Evolutionary conservation across 1,284 basidiomycete species (phyloP), one percentile per base, ranked within the genome.

Genomic region (Cystobasidium sp.): DNA sequence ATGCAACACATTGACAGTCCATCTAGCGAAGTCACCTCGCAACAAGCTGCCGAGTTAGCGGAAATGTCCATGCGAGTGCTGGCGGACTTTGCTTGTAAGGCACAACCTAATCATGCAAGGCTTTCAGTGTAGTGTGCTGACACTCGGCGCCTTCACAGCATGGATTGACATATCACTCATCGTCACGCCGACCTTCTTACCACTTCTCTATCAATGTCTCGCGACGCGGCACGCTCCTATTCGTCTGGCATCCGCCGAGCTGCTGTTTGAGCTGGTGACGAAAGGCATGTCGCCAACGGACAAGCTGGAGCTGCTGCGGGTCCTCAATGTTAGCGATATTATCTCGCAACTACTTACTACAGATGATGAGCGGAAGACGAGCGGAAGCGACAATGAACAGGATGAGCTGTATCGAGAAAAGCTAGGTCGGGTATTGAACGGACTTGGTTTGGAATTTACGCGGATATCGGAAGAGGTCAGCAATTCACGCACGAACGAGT

Each of bases 151-250:
- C 47, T 68, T 52, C 31, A 12, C 79, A 96, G 94, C 94, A 9
- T 99, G 97, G 97, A 91, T 99, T 79, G 97, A 99, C 81, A 95
- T 99, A 80, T 92, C 93, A 79, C 86, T 99, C 74, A 93, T 97
- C 41, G 91, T 99, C 76, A 98, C 94, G 0, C 93, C 92, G 24
- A 88, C 88, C 10, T 94, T 94, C 0, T 88, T 99, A 39, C 88
- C 90, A 6, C 84, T 99, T 61, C 87, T 98, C 63, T 96, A 94
- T 82, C 88, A 87, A 53, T 86, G 97, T 39, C 88, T 99, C 55
- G 46, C 65, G 20, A 79, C 81, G 46, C 62, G 78, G 16, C 69
- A 78, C 53, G 74, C 92, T 22, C 86, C 90, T 0, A 90, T 97
- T 77, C 91, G 95, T 46, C 85, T 93, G 18, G 91, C 94, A 0